A percentile compares a stretch with the other conserved stretches of the same genome.
These are phyloP conservation scores for Inonotus hispidus DNA, from an alignment of 1,284 basidiomycete genomes.

Conservation along the genomic window DNA sequence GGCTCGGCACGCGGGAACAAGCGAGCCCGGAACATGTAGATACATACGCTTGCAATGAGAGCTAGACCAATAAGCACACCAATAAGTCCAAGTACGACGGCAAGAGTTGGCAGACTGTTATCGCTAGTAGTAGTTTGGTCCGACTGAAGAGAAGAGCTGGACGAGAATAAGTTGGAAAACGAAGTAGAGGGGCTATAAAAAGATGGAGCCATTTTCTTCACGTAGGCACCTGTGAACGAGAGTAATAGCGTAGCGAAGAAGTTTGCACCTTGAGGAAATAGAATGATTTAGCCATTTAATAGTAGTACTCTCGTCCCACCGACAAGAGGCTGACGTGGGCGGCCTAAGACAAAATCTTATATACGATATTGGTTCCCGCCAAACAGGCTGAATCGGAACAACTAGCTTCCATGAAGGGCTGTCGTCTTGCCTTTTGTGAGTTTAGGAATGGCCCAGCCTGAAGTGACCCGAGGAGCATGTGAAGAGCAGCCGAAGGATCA, in stretches of 20 bases:
- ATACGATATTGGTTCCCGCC: not conserved
- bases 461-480: not conserved
- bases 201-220: constrained; percentile 7
- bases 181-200: not conserved
- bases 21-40: constrained; percentile 9
- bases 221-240: not conserved
- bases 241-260: not conserved
- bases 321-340: not conserved
- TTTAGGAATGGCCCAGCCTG: not conserved
- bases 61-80: not conserved
- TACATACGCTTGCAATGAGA: not conserved
- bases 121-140: not conserved
- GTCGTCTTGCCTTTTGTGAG: not conserved
- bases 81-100: constrained; percentile 2
- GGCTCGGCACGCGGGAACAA: not conserved
- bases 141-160: not conserved
- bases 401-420: not conserved
- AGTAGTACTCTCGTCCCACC: not conserved
- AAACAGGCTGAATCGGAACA: not conserved
- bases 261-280: not conserved
- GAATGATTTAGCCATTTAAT: not conserved
- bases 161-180: not conserved
- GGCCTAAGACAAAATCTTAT: not conserved
- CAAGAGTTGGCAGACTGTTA: not conserved
- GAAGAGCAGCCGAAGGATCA: too few species aligned